Evolutionary conservation across 1,284 basidiomycete species (phyloP).

Genomic region (Termitomyces sp.): DNA sequence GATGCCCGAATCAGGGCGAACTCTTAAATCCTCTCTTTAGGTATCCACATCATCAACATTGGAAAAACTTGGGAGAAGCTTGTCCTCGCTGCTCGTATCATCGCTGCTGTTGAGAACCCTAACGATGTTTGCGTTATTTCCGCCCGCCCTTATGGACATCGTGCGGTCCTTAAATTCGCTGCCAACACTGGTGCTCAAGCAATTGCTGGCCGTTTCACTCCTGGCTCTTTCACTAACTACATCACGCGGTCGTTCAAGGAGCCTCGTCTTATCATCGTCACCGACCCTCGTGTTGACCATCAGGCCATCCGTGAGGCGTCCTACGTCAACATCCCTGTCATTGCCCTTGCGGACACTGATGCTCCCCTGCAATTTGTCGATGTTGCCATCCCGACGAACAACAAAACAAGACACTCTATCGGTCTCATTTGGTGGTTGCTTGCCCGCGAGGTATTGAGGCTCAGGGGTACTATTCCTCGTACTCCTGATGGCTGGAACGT

Average conservation of each 20-base stretch:
- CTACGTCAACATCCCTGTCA: slow-evolving; percentile 99
- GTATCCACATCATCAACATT: slow-evolving; percentile 96
- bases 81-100: slow-evolving; percentile 90
- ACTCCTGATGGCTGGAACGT: slow-evolving; percentile 91
- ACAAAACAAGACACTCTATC: slow-evolving; percentile 96
- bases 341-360: slow-evolving; percentile 98
- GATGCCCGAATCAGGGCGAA: background rate
- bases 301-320: slow-evolving; percentile 99
- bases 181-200: slow-evolving; percentile 97
- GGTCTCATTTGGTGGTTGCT: slow-evolving; percentile 99
- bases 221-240: slow-evolving; percentile 99
- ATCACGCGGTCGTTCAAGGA: slow-evolving; percentile 99
- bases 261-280: slow-evolving; percentile 96
- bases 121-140: slow-evolving; percentile 98
- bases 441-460: slow-evolving; percentile 94
- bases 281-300: slow-evolving; percentile 98
- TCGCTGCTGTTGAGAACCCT: slow-evolving; percentile 95
- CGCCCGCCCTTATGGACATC: slow-evolving; percentile 97
- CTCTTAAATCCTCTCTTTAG: slow-evolving; percentile 34
- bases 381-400: slow-evolving; percentile 98
- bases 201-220: slow-evolving; percentile 98
- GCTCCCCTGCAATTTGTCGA: slow-evolving; percentile 97
- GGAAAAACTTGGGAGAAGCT: slow-evolving; percentile 99
- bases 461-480: slow-evolving; percentile 89
- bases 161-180: slow-evolving; percentile 97